phyloP scores from a whole-genome alignment of 1,284 basidiomycete species.

The Rhodotorula sp. region DNA sequence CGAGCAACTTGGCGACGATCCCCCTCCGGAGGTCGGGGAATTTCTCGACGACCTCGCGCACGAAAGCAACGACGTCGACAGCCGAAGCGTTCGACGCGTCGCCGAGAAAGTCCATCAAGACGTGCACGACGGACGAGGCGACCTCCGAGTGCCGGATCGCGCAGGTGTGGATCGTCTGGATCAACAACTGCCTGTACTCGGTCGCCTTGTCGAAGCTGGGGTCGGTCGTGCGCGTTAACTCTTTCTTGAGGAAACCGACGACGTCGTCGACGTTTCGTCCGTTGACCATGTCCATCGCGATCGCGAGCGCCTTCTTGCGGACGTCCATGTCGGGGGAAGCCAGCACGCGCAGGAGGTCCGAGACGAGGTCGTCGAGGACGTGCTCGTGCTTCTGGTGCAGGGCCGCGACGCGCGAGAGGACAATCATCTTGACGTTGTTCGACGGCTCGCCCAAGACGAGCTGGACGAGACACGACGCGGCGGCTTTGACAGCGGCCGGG shows the following conservation, averaged over 20 bases:
- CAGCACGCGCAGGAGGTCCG: slow-evolving; percentile 92
- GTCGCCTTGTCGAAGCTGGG: slow-evolving; percentile 69
- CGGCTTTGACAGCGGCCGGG: slow-evolving; percentile 94
- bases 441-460: slow-evolving; percentile 85
- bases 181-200: slow-evolving; percentile 94
- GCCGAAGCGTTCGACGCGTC: slow-evolving; percentile 89
- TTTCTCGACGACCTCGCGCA: slow-evolving; percentile 96
- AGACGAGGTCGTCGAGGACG: slow-evolving; percentile 86
- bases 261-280: slow-evolving; percentile 98
- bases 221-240: slow-evolving; percentile 87
- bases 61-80: slow-evolving; percentile 92
- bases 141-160: slow-evolving; percentile 99
- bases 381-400: slow-evolving; percentile 85
- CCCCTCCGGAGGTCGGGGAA: slow-evolving; percentile 83
- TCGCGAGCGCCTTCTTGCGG: slow-evolving; percentile 82
- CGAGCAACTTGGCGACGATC: slow-evolving; percentile 82
- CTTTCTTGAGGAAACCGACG: slow-evolving; percentile 94
- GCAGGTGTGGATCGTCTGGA: slow-evolving; percentile 95
- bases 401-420: slow-evolving; percentile 84
- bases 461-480: slow-evolving; percentile 84
- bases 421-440: slow-evolving; percentile 99
- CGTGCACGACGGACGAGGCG: slow-evolving; percentile 91
- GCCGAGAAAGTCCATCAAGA: slow-evolving; percentile 97
- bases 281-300: slow-evolving; percentile 91
- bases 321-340: slow-evolving; percentile 96